These are phyloP conservation scores for Fraxinus velutina DNA, from an alignment of 305 asterid genomes.

Conservation along the genomic window DNA sequence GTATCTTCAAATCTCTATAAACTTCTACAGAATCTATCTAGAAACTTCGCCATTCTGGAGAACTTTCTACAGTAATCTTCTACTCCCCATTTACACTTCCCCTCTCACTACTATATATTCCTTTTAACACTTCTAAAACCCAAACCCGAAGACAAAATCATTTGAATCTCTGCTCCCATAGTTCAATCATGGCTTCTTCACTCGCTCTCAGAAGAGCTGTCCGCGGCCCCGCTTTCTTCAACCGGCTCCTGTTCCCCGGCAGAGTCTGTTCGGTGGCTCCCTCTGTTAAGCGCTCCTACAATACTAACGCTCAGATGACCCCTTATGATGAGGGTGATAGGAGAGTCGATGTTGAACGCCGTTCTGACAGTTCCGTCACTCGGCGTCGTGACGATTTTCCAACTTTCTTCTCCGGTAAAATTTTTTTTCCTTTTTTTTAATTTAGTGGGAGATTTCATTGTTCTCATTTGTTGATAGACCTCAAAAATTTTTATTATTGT, in stretches of 20 bases:
- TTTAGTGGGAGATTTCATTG: background rate
- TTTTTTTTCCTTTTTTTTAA: too few relatives aligned
- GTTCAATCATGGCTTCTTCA: conserved; percentile 34
- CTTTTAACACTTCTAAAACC: background rate
- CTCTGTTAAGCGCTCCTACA: conserved; percentile 11
- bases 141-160: background rate
- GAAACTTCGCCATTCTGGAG: background rate
- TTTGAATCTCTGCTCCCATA: background rate
- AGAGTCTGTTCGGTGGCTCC: conserved; percentile 30
- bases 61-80: background rate
- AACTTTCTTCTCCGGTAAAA: conserved; percentile 30
- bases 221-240: conserved; percentile 26
- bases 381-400: conserved; percentile 34
- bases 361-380: conserved; percentile 23
- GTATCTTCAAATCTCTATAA: background rate
- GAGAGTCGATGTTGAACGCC: conserved; percentile 18
- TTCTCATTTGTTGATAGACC: background rate
- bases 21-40: background rate
- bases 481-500: background rate
- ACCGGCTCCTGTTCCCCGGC: conserved; percentile 13
- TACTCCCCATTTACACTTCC: background rate
- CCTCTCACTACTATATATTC: background rate
- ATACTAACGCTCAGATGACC: conserved; percentile 33
- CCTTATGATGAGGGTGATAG: conserved; percentile 24
- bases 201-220: conserved; percentile 29